Evolutionary conservation across 116 monocot genomes (phyloP).

Genomic region (Thalassia testudinum): DNA sequence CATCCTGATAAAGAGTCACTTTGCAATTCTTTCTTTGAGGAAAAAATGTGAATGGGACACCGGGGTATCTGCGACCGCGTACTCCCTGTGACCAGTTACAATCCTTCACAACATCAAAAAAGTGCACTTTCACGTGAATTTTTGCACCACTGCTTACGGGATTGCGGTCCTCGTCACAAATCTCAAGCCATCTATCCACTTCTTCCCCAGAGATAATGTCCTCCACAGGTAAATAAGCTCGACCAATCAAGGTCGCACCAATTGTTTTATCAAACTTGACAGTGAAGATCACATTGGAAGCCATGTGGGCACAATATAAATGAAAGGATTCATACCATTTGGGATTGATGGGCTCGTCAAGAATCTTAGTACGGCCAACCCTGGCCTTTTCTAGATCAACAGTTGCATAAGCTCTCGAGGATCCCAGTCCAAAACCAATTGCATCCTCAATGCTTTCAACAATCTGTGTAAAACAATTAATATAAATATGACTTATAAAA

Average conservation of each 20-base stretch:
- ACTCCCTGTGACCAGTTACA: constrained; percentile 31
- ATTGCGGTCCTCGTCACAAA: constrained; percentile 17
- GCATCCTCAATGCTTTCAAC: constrained; percentile 17
- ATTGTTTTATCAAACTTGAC: constrained; percentile 35
- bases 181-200: constrained; percentile 39
- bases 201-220: constrained; percentile 16
- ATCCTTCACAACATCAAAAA: constrained; percentile 20
- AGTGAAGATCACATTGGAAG: constrained; percentile 40
- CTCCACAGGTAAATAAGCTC: constrained; percentile 41
- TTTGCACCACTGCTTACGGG: constrained; percentile 25
- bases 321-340: constrained; percentile 59
- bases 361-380: constrained; percentile 37
- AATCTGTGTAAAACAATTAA: too few relatives aligned
- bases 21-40: constrained; percentile 39
- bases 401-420: constrained; percentile 33
- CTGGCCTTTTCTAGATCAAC: constrained; percentile 60
- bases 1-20: constrained; percentile 54
- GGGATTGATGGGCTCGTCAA: constrained; percentile 24
- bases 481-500: too few relatives aligned
- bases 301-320: constrained; percentile 48
- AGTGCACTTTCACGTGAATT: constrained; percentile 41
- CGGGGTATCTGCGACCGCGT: constrained; percentile 17
- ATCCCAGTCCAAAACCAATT: constrained; percentile 13
- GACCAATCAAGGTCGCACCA: constrained; percentile 33
- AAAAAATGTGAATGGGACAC: constrained; percentile 59